phyloP scores from a whole-genome alignment of 495 filamentous ascomycete genomes.

The Sphaerosporella brunnea region DNA sequence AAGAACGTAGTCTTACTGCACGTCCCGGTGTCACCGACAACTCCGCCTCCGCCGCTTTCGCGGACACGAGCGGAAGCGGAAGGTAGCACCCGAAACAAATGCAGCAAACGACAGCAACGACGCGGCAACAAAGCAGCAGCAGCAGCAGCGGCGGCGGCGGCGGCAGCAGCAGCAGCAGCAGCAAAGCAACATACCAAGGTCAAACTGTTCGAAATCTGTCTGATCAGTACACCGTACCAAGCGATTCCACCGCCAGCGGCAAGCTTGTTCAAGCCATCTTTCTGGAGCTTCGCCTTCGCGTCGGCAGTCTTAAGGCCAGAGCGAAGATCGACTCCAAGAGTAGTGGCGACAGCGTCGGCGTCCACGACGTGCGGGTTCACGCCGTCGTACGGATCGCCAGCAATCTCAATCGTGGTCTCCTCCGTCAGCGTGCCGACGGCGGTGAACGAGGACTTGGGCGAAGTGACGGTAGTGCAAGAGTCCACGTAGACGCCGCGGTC shows the following conservation, averaged over 20 bases:
- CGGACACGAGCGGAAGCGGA: conserved; percentile 5
- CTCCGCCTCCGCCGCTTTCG: background rate
- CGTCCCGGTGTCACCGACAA: conserved; percentile 1
- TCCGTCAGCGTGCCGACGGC: conserved; percentile 13
- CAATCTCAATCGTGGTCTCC: conserved; percentile 12
- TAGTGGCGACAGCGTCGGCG: conserved; percentile 13
- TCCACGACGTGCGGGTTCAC: conserved; percentile 18
- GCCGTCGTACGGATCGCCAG: conserved; percentile 14
- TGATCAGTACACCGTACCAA: conserved; percentile 38
- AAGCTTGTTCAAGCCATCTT: conserved; percentile 36
- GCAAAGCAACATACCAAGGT: conserved; percentile 25
- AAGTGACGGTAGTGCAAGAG: conserved; percentile 1
- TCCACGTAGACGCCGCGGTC: background rate
- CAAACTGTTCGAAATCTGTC: conserved; percentile 38
- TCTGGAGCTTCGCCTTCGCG: conserved; percentile 25
- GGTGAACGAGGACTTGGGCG: conserved; percentile 19
- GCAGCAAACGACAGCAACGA: background rate
- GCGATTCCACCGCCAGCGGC: conserved; percentile 35
- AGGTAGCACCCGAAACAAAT: conserved; percentile 5
- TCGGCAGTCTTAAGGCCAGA: conserved; percentile 18
- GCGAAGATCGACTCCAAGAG: conserved; percentile 15
- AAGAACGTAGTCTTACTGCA: no score
- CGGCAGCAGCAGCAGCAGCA: no score
- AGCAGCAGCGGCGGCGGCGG: no score
- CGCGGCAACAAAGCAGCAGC: background rate